Evolutionary conservation across 257 asterid species (phyloP).

Genomic region (Knoxia roxburghii): DNA sequence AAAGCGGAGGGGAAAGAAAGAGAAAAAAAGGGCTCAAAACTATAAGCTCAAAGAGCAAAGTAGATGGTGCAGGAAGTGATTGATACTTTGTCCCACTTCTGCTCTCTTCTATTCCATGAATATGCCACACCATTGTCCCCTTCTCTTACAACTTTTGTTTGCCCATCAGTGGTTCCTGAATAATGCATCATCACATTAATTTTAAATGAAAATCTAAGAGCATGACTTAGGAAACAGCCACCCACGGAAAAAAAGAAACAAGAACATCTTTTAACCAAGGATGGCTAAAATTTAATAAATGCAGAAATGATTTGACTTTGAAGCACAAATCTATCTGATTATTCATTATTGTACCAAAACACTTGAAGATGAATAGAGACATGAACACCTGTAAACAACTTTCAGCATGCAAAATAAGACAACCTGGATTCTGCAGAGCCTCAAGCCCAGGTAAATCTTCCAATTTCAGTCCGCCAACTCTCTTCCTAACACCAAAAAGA

Average conservation of each 20-base stretch:
- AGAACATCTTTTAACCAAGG: not conserved
- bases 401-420: slow-evolving; percentile 11
- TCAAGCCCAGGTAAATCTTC: slow-evolving; percentile 94
- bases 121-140: slow-evolving; percentile 99
- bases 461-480: slow-evolving; percentile 91
- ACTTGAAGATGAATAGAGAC: not conserved
- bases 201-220: not conserved
- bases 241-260: not conserved
- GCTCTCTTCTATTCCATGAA: slow-evolving; percentile 82
- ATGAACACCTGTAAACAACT: not conserved
- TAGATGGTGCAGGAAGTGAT: slow-evolving; percentile 1
- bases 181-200: slow-evolving; percentile 13
- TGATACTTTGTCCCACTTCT: slow-evolving; percentile 88
- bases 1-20: no score
- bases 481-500: slow-evolving; percentile 48
- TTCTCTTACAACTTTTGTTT: slow-evolving; percentile 88
- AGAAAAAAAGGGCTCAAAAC: not conserved
- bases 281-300: not conserved
- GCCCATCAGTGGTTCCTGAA: slow-evolving; percentile 90
- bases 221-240: not conserved
- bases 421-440: slow-evolving; percentile 83
- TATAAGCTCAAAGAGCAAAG: not conserved
- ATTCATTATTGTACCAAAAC: not conserved
- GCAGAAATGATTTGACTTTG: not conserved
- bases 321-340: not conserved